These are phyloP conservation scores for Tuber umbilicatum DNA, from an alignment of 495 filamentous ascomycete genomes.

Conservation along the genomic window DNA sequence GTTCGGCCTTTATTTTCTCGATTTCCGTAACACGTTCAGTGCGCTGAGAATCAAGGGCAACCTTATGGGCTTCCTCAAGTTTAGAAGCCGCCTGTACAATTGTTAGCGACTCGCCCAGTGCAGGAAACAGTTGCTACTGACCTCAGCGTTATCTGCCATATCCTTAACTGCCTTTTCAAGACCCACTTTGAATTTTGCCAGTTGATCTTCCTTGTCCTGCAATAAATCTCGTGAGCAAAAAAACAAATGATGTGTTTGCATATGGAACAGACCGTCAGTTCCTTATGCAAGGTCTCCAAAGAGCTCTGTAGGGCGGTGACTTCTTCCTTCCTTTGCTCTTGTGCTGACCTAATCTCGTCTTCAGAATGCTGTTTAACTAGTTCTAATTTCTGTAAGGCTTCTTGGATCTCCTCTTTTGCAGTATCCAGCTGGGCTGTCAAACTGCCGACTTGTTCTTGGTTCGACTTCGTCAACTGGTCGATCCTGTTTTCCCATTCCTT, in stretches of 20 bases:
- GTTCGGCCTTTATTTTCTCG: conserved; percentile 17
- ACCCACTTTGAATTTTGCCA: conserved; percentile 24
- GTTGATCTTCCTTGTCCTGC: conserved; percentile 34
- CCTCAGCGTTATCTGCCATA: conserved; percentile 33
- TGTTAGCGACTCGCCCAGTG: conserved; percentile 30
- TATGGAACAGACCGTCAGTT: conserved; percentile 30
- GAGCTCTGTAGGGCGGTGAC: conserved; percentile 20
- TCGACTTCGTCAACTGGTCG: conserved; percentile 24
- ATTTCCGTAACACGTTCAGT: conserved; percentile 28
- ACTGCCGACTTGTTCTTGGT: conserved; percentile 26
- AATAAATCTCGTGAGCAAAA: conserved; percentile 17
- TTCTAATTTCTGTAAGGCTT: conserved; percentile 41
- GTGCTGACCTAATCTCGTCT: conserved; percentile 14
- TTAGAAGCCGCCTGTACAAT: conserved; percentile 33
- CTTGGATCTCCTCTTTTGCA: conserved; percentile 45
- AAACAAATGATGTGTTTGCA: not conserved
- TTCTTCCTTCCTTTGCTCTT: conserved; percentile 31
- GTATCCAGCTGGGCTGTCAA: conserved; percentile 39
- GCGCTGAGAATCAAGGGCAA: conserved; percentile 29
- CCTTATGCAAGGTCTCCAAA: conserved; percentile 23
- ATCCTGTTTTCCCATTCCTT: conserved; percentile 33
- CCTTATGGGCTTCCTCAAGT: conserved; percentile 28
- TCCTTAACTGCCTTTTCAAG: conserved; percentile 28
- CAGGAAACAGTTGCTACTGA: conserved; percentile 28
- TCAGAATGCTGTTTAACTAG: conserved; percentile 15